Percentiles rank a stretch among this genome's conserved stretches.
Conservation (phyloP, 2,329 filamentous ascomycete species). For the Clonostachys solani region DNA sequence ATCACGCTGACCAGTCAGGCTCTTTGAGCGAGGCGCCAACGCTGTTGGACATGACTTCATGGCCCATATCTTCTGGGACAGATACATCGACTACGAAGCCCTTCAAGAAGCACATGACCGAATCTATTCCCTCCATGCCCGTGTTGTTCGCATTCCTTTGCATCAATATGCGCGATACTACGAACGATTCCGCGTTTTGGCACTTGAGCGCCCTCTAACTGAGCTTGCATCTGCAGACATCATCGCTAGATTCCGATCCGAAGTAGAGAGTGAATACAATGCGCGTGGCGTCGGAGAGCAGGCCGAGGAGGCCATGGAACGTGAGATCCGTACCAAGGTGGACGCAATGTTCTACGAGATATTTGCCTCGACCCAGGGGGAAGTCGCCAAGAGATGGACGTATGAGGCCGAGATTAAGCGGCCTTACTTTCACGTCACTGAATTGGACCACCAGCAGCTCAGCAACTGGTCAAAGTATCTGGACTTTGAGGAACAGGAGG, state of each 20-base stretch:
- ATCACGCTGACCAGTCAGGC: slow-evolving; percentile 41
- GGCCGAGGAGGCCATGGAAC: slow-evolving; percentile 64
- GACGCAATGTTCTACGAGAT: slow-evolving; percentile 77
- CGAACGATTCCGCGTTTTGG: slow-evolving; percentile 78
- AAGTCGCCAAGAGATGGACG: slow-evolving; percentile 90
- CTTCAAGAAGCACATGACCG: slow-evolving; percentile 78
- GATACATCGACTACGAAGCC: slow-evolving; percentile 96
- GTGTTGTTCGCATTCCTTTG: slow-evolving; percentile 86
- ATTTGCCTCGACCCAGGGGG: slow-evolving; percentile 77
- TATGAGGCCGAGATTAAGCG: slow-evolving; percentile 94
- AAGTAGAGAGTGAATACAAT: slow-evolving; percentile 46
- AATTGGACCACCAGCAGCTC: slow-evolving; percentile 81
- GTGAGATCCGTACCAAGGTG: slow-evolving; percentile 74
- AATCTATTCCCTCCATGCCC: slow-evolving; percentile 78
- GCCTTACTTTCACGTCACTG: slow-evolving; percentile 94
- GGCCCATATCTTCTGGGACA: slow-evolving; percentile 97
- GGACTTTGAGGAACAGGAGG: slow-evolving; percentile 89
- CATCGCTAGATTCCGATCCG: background rate
- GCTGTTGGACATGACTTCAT: slow-evolving; percentile 90
- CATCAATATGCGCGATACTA: slow-evolving; percentile 96
- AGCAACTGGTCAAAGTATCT: slow-evolving; percentile 94
- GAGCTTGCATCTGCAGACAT: slow-evolving; percentile 60
- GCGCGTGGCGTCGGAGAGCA: slow-evolving; percentile 68
- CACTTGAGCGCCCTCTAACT: slow-evolving; percentile 65
- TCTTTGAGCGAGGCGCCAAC: slow-evolving; percentile 85